Evolutionary conservation across 176 grass and related monocot genomes (phyloP).

Genomic region (Canna indica): DNA sequence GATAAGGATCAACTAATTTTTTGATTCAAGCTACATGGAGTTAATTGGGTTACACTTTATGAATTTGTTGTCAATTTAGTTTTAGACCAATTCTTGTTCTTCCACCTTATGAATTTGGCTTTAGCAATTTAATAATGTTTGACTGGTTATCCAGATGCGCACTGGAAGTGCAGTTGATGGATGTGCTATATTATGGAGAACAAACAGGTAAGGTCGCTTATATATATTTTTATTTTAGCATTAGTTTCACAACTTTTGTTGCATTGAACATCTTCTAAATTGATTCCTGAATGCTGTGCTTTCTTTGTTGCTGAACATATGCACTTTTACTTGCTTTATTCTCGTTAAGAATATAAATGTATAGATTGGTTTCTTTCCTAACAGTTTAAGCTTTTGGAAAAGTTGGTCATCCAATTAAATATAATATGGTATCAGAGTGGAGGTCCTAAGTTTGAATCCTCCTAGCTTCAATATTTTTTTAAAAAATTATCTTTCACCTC

Average conservation of each 20-base stretch:
- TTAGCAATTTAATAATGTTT: constrained; percentile 8
- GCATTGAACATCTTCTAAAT: not conserved
- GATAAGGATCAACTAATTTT: too few relatives aligned
- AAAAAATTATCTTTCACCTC: too few relatives aligned
- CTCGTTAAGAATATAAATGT: too few relatives aligned
- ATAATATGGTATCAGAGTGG: too few relatives aligned
- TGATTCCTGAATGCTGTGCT: not conserved
- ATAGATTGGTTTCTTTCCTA: too few relatives aligned
- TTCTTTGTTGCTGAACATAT: not conserved
- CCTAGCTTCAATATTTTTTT: too few relatives aligned
- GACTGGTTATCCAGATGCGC: constrained; percentile 44
- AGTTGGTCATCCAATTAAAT: too few relatives aligned
- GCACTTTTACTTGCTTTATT: too few relatives aligned
- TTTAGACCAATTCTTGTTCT: not conserved
- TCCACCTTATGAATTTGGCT: not conserved
- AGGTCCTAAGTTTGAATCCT: too few relatives aligned
- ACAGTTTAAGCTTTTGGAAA: too few relatives aligned
- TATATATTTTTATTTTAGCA: not conserved
- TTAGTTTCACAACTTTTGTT: constrained; percentile 11
- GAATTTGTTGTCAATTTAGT: not conserved
- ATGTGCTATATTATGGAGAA: constrained; percentile 91
- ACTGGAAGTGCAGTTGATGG: constrained; percentile 86
- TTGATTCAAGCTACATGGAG: not conserved
- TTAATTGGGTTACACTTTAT: not conserved
- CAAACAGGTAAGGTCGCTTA: constrained; percentile 35